Conservation (phyloP, 805 yeast genomes). For the Teunomyces barrocoloradensis region DNA sequence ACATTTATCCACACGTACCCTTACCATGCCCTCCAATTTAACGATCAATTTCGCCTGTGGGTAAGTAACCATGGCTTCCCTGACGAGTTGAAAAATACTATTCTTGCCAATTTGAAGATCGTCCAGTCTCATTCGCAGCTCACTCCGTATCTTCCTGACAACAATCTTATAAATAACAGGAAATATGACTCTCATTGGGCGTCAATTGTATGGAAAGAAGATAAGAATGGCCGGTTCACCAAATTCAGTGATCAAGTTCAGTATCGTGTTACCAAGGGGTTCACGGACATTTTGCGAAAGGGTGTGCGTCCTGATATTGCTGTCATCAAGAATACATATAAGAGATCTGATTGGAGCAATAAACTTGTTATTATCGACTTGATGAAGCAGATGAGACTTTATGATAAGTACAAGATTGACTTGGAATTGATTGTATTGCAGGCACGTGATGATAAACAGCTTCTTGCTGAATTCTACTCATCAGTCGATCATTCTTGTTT, state of each 20-base stretch:
- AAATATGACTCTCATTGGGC: conserved; percentile 29
- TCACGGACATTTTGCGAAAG: conserved; percentile 27
- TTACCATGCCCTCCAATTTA: conserved; percentile 24
- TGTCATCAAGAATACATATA: conserved; percentile 31
- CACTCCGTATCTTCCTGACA: conserved; percentile 24
- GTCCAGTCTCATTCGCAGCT: conserved; percentile 22
- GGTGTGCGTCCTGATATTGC: conserved; percentile 37
- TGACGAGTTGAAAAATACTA: conserved; percentile 9
- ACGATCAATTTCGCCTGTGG: conserved; percentile 18
- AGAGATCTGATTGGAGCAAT: conserved; percentile 21
- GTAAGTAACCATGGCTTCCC: conserved; percentile 11
- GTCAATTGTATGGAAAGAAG: conserved; percentile 14
- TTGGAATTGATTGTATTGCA: conserved; percentile 19
- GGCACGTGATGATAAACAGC: conserved; percentile 15
- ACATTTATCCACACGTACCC: conserved; percentile 36
- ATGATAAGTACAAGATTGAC: conserved; percentile 8
- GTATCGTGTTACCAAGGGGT: conserved; percentile 32
- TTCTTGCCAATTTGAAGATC: conserved; percentile 16
- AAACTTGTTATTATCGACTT: conserved; percentile 24
- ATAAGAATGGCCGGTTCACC: conserved; percentile 11
- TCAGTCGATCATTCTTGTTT: conserved; percentile 6
- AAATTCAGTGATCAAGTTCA: conserved; percentile 24
- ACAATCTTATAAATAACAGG: conserved; percentile 12
- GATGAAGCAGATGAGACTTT: conserved; percentile 14
- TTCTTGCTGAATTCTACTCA: conserved; percentile 14